Evolutionary conservation across 73 alveolate species (phyloP), one percentile per base, ranked within the genome.

Genomic region (Symbiodinium natans): DNA sequence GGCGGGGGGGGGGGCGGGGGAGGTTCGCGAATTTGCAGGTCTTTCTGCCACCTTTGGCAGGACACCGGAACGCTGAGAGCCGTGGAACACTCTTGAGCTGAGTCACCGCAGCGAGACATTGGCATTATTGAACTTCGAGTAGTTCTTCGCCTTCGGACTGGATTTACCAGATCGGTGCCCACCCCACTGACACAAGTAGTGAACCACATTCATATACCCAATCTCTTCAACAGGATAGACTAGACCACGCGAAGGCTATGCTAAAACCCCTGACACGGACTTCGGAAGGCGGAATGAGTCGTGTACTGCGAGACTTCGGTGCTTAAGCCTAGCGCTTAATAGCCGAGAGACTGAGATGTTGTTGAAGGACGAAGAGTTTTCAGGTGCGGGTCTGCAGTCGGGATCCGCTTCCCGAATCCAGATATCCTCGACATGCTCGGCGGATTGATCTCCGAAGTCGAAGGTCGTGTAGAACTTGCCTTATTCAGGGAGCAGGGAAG

Each of bases 391-490:
- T 3, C 27, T 63, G 36, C 80, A 63, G 80, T 63, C 80, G 29
- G 80, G 33, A 29, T 63, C 80, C 80, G 80, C 3, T 36, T 63
- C 80, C 80, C 80, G 33, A 29, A 63, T 63, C 80, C 80, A 63
- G 80, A 63, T 63, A 63, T 63, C 80, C 80, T 25, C 38, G 15
- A 63, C 36, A 25, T 63, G 29, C 36, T 29, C 80, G 36, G 29
- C 33, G 36, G 80, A 63, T 36, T 23, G 80, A 31, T 63, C 80
- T 13, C 80, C 80, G 80, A 63, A 63, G 80, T 63, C 80, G 80
- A 63, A 63, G 33, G 80, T 63, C 38, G 80, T 63, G 80, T 63
- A 63, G 80, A 23, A 63, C 80, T 63, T 63, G 33, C 80, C 80
- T 63, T 29, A n/a, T n/a, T n/a, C n/a, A n/a, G n/a, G n/a, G n/a